Base-by-base conservation (phyloP, 2,329 filamentous ascomycete species). In the Colletotrichum lini region DNA sequence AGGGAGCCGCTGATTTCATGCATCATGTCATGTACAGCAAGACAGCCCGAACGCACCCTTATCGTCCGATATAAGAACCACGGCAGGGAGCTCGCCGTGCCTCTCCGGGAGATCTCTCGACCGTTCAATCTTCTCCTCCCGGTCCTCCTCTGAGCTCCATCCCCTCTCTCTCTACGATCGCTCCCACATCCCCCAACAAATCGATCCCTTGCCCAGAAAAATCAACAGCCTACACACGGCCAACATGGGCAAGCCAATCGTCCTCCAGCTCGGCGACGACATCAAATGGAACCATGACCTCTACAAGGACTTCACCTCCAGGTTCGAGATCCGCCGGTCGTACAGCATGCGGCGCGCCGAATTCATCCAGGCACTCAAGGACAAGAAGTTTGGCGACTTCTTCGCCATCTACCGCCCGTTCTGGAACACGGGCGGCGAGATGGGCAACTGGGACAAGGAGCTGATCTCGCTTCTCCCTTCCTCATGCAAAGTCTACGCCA, bases 201-300 rank as follows among this genome's bases (percentile, higher is more conserved):
- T 38, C 54, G 45, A 60, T 42, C 26, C 16, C 7, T 6, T 9
- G n/a, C 15, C 15, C 38, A 6, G 18, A 23, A 35, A 8, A 16
- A 3, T 18, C 12, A 40, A 3, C n/a, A 45, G 38, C 30, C 26
- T 16, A 35, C 18, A 4, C 12, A 16, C 61, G 30, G 38, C 23
- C 58, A 68, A 40, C 23, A 71, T 71, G 68, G 68, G 58, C 65
- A 71, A 68, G 58, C 68, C 68, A 53, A 68, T 71, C 30, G 68
- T 71, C 38, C 58, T 71, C 23, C 68, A 71, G 65, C 68, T 71
- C 65, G 68, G 68, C 53, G 68, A 71, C 65, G 68, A 71, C 53
- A 64, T 71, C 68, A 68, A 68, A 8, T 71, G 68, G 68, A 71
- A 71, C 53, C 68, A 68, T 64, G 68, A 71, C 21, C 68, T 71